Percentiles rank a stretch among this genome's conserved stretches.
These are phyloP conservation scores for Russula brevipes DNA, from an alignment of 768 basidiomycete genomes.

Conservation along the genomic window DNA sequence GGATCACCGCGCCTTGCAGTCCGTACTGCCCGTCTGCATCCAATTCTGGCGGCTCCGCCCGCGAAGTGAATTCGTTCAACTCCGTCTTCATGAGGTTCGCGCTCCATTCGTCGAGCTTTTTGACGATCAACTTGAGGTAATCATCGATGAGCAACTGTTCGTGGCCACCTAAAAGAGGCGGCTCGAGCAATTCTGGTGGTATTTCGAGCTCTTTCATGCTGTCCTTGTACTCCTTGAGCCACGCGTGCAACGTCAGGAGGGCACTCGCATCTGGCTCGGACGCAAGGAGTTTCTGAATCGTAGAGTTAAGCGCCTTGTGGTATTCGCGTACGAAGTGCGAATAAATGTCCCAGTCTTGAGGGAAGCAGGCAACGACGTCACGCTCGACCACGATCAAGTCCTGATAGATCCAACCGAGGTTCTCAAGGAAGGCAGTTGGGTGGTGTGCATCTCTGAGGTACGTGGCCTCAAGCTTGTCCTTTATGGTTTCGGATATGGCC, in stretches of 20 bases:
- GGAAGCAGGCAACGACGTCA: conserved; percentile 88
- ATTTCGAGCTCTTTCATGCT: conserved; percentile 93
- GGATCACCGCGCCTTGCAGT: conserved; percentile 83
- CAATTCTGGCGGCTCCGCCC: conserved; percentile 82
- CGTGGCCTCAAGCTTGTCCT: conserved; percentile 60
- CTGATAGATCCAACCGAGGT: conserved; percentile 86
- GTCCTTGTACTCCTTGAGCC: conserved; percentile 93
- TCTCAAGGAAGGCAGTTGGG: conserved; percentile 68
- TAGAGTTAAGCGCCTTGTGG: conserved; percentile 76
- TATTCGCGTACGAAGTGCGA: conserved; percentile 80
- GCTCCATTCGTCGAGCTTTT: conserved; percentile 97
- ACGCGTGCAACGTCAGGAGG: conserved; percentile 80
- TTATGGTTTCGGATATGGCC: conserved; percentile 72
- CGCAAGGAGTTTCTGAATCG: conserved; percentile 62
- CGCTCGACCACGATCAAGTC: conserved; percentile 91
- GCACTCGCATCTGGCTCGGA: conserved; percentile 84
- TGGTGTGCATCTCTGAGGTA: conserved; percentile 58
- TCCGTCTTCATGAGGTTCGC: conserved; percentile 91
- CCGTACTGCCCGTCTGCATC: conserved; percentile 88
- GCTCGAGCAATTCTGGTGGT: conserved; percentile 74
- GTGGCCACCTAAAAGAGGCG: conserved; percentile 90
- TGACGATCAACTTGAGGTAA: conserved; percentile 88
- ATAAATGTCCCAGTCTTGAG: conserved; percentile 86
- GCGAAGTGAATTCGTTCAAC: conserved; percentile 71
- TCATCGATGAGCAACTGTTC: conserved; percentile 92